Evolutionary conservation across 306 rosid species (phyloP), one percentile per base, ranked within the genome.

Genomic region (Pachyrhizus erosus): DNA sequence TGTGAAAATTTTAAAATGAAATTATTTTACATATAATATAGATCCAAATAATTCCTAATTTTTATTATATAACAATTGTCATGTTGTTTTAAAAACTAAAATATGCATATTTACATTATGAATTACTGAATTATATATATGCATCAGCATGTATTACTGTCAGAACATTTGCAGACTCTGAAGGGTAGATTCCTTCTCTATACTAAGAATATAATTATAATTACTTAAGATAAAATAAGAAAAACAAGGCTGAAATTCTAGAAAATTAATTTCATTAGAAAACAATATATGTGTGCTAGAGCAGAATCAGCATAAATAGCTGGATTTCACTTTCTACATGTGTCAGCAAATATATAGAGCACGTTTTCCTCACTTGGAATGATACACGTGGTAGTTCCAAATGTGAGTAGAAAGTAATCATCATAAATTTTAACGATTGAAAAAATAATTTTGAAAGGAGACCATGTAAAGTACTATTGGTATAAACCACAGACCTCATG

Each of bases 111-210:
- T 23, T 24, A 9, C 65, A 4, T 58, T 24, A 11, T 58, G 65
- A 58, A 24, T 24, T 23, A 21, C 21, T 61, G 37, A 4, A 12
- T 5, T 49, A 34, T 78, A 7, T 3, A 46, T 52, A 21, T 21
- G 64, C 17, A 29, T 77, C 33, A 34, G 45, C 73, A 39, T 62
- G 21, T 34, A 83, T 54, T 33, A 12, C 40, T 76, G 31, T 55
- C 65, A 31, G 58, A 20, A 23, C 23, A 39, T 77, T 76, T 80
- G 85, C 23, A 46, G 57, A 33, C 64, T 76, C 66, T n/a, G 57
- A 15, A 26, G 23, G 64, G 75, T 48, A 77, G 52, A 87, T 81
- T 87, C 82, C 76, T 67, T 78, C 20, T 31, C n/a, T 7, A 9
- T 10, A 64, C 7, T 15, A 17, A 49, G 55, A 51, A 51, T 17